phyloP scores from a whole-genome alignment of 352 stramenopile species.

The Aphanomyces invadans region DNA sequence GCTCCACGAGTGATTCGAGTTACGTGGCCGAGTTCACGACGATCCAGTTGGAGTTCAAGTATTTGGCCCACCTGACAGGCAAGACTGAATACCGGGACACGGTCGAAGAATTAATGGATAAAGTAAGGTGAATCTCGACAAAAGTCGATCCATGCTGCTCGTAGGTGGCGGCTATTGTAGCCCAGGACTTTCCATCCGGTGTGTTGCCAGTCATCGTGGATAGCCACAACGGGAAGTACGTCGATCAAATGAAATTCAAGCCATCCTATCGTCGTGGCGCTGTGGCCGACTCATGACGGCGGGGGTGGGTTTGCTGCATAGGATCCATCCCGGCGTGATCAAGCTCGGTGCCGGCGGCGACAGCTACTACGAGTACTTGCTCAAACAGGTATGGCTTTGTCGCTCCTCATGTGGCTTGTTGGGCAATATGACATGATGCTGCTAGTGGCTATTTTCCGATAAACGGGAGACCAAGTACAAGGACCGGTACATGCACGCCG shows the following conservation, averaged over 20 bases:
- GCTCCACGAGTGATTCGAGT: neutral
- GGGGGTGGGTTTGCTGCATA: no score
- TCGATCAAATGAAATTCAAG: no score
- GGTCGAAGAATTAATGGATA: constrained; percentile 23
- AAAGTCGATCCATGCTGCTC: no score
- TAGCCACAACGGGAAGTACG: constrained; percentile 29
- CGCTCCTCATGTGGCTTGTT: no score
- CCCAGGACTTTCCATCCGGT: constrained; percentile 32
- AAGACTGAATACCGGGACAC: constrained; percentile 24
- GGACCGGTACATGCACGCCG: constrained; percentile 43
- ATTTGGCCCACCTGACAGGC: constrained; percentile 24
- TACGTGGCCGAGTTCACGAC: constrained; percentile 23
- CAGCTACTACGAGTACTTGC: constrained; percentile 70
- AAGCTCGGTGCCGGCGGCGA: constrained; percentile 54
- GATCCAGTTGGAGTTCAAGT: constrained; percentile 27
- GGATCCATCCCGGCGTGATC: constrained; percentile 26
- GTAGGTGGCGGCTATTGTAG: constrained; percentile 26
- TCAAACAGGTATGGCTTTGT: constrained; percentile 44
- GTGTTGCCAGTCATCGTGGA: constrained; percentile 42
- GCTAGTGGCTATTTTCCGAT: constrained; percentile 44
- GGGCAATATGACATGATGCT: constrained; percentile 7
- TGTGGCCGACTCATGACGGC: no score
- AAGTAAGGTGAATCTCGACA: no score
- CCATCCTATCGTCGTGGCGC: no score
- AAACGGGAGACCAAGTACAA: constrained; percentile 44